Evolutionary conservation across 1,139 yeast species (phyloP).

Genomic region (Lodderomyces metapsilosis): DNA sequence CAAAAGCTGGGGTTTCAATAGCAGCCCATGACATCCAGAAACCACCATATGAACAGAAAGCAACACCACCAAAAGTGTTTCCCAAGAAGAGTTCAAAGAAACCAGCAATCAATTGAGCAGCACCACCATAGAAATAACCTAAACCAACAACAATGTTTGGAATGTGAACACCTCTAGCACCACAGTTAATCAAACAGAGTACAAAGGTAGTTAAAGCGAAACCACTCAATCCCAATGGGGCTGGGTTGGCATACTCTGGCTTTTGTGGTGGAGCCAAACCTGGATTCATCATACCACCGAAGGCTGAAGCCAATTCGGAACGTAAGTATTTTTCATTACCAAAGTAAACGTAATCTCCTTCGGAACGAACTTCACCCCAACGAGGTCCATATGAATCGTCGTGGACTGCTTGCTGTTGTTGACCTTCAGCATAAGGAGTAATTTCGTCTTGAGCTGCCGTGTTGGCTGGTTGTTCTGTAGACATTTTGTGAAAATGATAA

Average conservation of each 20-base stretch:
- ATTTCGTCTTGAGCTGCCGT: background rate
- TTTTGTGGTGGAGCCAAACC: conserved; percentile 64
- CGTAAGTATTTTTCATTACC: conserved; percentile 71
- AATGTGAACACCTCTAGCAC: conserved; percentile 33
- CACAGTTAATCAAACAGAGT: conserved; percentile 54
- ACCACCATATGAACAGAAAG: conserved; percentile 79
- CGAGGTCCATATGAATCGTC: background rate
- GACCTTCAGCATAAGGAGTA: background rate
- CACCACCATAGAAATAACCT: conserved; percentile 86
- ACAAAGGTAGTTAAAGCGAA: conserved; percentile 87
- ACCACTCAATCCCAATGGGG: conserved; percentile 81
- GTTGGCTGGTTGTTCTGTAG: background rate
- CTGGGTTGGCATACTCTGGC: conserved; percentile 81
- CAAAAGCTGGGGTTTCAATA: conserved; percentile 69
- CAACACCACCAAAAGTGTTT: conserved; percentile 90
- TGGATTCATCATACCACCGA: conserved; percentile 72
- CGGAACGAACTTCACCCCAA: conserved; percentile 21
- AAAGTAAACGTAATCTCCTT: conserved; percentile 63
- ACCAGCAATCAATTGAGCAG: conserved; percentile 70
- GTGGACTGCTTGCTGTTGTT: background rate
- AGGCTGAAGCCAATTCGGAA: conserved; percentile 62
- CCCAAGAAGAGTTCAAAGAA: conserved; percentile 76
- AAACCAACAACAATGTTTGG: conserved; percentile 53
- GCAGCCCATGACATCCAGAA: conserved; percentile 89
- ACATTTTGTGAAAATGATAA: background rate